phyloP scores from a whole-genome alignment of 805 yeast species.

The Metschnikowia colocasiae region DNA sequence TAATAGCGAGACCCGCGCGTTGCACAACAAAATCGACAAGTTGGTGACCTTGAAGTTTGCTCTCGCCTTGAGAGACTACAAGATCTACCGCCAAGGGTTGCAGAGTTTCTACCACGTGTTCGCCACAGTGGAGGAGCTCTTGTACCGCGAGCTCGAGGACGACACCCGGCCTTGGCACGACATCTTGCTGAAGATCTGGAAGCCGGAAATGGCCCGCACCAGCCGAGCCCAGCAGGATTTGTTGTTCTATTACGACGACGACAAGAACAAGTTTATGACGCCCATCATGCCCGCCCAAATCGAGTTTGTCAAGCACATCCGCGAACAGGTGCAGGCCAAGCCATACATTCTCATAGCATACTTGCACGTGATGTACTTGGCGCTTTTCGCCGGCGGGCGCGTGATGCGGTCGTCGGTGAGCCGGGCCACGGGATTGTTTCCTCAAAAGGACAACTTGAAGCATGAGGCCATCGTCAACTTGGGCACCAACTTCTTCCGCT shows the following conservation, averaged over 20 bases:
- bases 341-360: slow-evolving; percentile 76
- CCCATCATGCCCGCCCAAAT: slow-evolving; percentile 64
- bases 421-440: slow-evolving; percentile 69
- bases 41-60: slow-evolving; percentile 67
- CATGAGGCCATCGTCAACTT: slow-evolving; percentile 55
- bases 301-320: slow-evolving; percentile 59
- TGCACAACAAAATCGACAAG: slow-evolving; percentile 68
- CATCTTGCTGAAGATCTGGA: slow-evolving; percentile 59
- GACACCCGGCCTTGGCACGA: slow-evolving; percentile 33
- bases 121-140: slow-evolving; percentile 54
- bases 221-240: slow-evolving; percentile 58
- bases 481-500: slow-evolving; percentile 65
- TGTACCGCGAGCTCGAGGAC: slow-evolving; percentile 43
- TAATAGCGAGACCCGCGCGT: slow-evolving; percentile 59
- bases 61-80: slow-evolving; percentile 69
- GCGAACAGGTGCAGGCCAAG: slow-evolving; percentile 48
- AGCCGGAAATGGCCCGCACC: slow-evolving; percentile 64
- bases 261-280: slow-evolving; percentile 48
- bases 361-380: slow-evolving; percentile 81
- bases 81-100: slow-evolving; percentile 76
- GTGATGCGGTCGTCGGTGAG: slow-evolving; percentile 64
- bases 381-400: slow-evolving; percentile 83
- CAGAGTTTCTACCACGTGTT: slow-evolving; percentile 71
- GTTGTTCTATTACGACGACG: slow-evolving; percentile 60
- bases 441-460: slow-evolving; percentile 63